Base-by-base conservation (phyloP, 1,139 yeast species). In the Geotrichum restrictum region DNA sequence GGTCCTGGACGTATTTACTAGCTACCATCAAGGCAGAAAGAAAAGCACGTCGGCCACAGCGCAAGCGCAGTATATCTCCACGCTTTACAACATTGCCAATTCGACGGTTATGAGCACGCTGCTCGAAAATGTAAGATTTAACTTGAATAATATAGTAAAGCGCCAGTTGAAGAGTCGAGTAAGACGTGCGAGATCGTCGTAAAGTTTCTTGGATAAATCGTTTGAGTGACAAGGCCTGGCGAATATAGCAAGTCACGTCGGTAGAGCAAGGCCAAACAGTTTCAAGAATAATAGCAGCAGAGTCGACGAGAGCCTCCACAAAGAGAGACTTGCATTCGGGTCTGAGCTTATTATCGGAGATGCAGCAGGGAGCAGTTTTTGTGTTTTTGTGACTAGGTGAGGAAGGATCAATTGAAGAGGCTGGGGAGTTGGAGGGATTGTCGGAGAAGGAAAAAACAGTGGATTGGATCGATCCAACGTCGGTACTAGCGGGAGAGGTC, bases 1-100 rank as follows among this genome's bases (percentile, higher is more conserved):
- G 79, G 68, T 86, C 95, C 65, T 83, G 88, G 57, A 79, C 74
- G 64, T 81, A 85, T 64, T 87, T 86, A 51, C 85, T 78, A 1
- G 93, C 83, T 46, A 86, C 71, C 53, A 86, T 83, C 51, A 86
- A 66, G 61, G 85, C 76, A 1, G 83, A 79, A 56, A 86, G 73
- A 60, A 87, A 82, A 44, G 82, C 74, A 57, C 85, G 79, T 61
- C 85, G 80, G 6, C 88, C 84, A 62, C 87, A 83, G 29, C 59
- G 55, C 56, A 64, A 56, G 13, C 59, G 52, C 36, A 57, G 49
- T 40, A 56, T 40, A 41, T 51, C 55, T 38, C 52, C 45, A 43
- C 38, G 18, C 47, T 52, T 19, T 49, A 49, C 45, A 8, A 16
- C 40, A 42, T 36, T 51, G 8, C 48, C 51, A 18, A 39, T 24